Evolutionary conservation across 2,329 filamentous ascomycete species (phyloP).

Genomic region (Ophiostoma montium): DNA sequence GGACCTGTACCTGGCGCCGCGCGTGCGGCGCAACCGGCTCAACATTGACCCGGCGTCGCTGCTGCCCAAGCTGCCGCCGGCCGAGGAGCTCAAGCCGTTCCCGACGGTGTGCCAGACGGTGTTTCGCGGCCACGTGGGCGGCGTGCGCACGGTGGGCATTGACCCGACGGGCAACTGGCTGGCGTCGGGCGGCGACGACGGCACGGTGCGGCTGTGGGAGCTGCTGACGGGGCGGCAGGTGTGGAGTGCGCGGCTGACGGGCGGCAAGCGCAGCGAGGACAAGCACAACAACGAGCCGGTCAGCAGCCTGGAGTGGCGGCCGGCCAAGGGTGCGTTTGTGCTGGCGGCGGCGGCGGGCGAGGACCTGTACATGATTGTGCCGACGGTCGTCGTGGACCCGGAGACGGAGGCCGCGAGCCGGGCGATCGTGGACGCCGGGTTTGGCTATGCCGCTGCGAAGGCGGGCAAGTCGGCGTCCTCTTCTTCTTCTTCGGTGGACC

Average conservation of each 20-base stretch:
- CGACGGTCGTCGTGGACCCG: slow-evolving; percentile 50
- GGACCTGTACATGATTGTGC: slow-evolving; percentile 72
- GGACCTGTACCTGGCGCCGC: slow-evolving; percentile 86
- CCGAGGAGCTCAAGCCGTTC: slow-evolving; percentile 89
- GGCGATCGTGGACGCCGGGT: slow-evolving; percentile 73
- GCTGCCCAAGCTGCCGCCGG: slow-evolving; percentile 81
- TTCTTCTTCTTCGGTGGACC: slow-evolving; percentile 41
- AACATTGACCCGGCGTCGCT: slow-evolving; percentile 93
- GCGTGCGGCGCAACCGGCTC: slow-evolving; percentile 81
- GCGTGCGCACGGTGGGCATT: slow-evolving; percentile 71
- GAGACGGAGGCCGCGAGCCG: slow-evolving; percentile 61
- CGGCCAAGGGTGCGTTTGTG: slow-evolving; percentile 64
- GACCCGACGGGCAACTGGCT: slow-evolving; percentile 77
- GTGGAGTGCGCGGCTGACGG: slow-evolving; percentile 68
- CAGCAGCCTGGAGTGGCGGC: slow-evolving; percentile 80
- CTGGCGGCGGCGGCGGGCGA: slow-evolving; percentile 76
- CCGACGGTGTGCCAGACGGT: slow-evolving; percentile 79
- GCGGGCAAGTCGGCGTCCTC: slow-evolving; percentile 38
- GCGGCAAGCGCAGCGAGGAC: slow-evolving; percentile 29
- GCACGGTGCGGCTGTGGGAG: slow-evolving; percentile 82
- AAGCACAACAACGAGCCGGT: slow-evolving; percentile 51
- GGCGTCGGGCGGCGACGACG: slow-evolving; percentile 88
- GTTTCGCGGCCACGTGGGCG: slow-evolving; percentile 76
- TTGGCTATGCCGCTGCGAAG: slow-evolving; percentile 71
- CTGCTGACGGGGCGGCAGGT: slow-evolving; percentile 73